Evolutionary conservation across 768 basidiomycete genomes (phyloP), one percentile per base, ranked within the genome.

Genomic region (Boletus insuetus): DNA sequence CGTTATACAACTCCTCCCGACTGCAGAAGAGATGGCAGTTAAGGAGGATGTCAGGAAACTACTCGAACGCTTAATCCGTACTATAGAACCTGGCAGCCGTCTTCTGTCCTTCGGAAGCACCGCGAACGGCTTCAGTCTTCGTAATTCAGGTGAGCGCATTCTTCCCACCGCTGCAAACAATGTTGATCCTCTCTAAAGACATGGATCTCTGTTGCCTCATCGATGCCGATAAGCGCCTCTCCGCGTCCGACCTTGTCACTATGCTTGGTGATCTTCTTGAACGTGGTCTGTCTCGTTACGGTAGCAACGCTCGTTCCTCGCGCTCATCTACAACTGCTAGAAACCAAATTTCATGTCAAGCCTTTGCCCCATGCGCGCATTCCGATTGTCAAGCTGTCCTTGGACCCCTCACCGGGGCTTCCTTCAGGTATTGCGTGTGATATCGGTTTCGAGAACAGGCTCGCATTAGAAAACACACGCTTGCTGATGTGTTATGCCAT

Each of bases 191-290:
- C 44, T 13, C 26, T 10, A 41, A 65, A 98, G 96, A 99, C 74
- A 98, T 99, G 96, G 96, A 99, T 74, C 77, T 99, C 34, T 98
- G 95, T 70, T 98, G 94, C 73, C 81, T 99, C 69, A 92, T 97
- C 70, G 92, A 96, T 72, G 89, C 91, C 10, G 82, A 86, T 54
- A 86, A 86, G 73, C 89, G 77, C 55, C 84, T 83, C 60, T 81
- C 87, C 34, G 87, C 96, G 13, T 80, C 88, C 40, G 91, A 98
- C 79, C 83, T 98, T 42, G 96, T 99, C 61, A 91, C 88, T 58
- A 89, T 91, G 84, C 82, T 98, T 43, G 94, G 93, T 43, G 89
- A 94, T 73, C 79, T 98, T 54, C 84, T 98, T 22, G 91, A 96
- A 76, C 84, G 91, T 72, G 94, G 96, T 95, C 65, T 58, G 85